Base-by-base conservation (phyloP, 2,329 filamentous ascomycete genomes). In the Pseudogymnoascus sp. region DNA sequence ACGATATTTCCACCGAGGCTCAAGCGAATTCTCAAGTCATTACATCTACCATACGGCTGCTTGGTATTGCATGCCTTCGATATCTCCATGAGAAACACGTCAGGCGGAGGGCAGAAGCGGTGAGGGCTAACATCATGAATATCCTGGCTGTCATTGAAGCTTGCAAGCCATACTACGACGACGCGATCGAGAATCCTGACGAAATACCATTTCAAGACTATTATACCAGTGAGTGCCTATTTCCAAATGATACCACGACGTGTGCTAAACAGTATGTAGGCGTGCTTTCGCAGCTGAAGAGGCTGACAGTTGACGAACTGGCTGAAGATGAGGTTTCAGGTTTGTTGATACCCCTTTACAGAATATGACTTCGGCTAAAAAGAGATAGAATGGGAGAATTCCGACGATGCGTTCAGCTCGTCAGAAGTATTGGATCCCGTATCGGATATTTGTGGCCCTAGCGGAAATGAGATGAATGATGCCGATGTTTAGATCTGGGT, bases 341-440 rank as follows among this genome's bases (percentile, higher is more conserved):
- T 76, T 72, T 60, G 67, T 66, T 55, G n/a, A 60, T n/a, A 25
- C 35, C 4, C 49, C 11, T n/a, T 12, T 43, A 5, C 23, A 38
- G 31, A n/a, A 9, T 16, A n/a, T 40, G 21, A 37, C 49, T 41
- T 60, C 55, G 6, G 18, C 62, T 66, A 58, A 66, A 14, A 41
- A 31, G 7, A 16, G 14, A 59, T 52, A 73, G 71, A 72, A 45
- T 74, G 72, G 72, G 70, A 70, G n/a, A 69, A 65, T 16, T 72
- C 72, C 14, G 71, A 73, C 41, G 71, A 64, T 3, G 71, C 37
- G 2, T 40, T 59, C 49, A 62, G 58, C 58, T 60, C 58, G 28
- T 85, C 83, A 5, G 83, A 84, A 33, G 78, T 78, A 63, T 76
- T 82, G 70, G 82, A 83, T 63, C 78, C 78, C 65, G 71, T 82